Evolutionary conservation across 768 basidiomycete species (phyloP).

Genomic region (Rhodosporidiobolus odoratus): DNA sequence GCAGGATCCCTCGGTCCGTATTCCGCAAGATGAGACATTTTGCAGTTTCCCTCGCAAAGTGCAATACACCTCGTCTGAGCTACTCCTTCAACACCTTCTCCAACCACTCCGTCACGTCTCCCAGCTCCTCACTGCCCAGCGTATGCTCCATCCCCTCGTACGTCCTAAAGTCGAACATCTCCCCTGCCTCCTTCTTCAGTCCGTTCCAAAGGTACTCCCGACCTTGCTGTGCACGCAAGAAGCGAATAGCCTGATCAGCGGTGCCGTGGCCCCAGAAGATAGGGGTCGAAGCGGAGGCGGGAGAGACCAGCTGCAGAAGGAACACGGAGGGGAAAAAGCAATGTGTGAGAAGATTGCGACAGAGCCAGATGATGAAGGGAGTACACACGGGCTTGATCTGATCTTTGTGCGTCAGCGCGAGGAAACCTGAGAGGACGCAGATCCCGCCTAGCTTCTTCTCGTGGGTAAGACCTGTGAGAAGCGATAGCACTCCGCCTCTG

Average conservation of each 20-base stretch:
- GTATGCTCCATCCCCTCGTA: conserved; percentile 15
- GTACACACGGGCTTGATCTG: conserved; percentile 14
- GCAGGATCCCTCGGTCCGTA: too few species aligned
- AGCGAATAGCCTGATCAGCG: conserved; percentile 1
- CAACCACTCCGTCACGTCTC: conserved; percentile 16
- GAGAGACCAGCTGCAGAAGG: conserved; percentile 60
- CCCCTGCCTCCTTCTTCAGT: conserved; percentile 54
- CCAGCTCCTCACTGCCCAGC: conserved; percentile 6
- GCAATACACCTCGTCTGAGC: too few species aligned
- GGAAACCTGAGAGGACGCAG: conserved; percentile 5
- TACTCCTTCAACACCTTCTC: not conserved
- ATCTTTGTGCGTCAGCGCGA: conserved; percentile 19
- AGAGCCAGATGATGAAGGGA: not conserved
- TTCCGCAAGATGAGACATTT: too few species aligned
- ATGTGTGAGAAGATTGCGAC: not conserved
- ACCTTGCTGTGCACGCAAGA: not conserved
- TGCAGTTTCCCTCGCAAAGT: too few species aligned
- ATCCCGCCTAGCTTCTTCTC: conserved; percentile 10
- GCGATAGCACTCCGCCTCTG: conserved; percentile 11
- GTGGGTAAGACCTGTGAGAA: conserved; percentile 15
- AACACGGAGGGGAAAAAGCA: conserved; percentile 15
- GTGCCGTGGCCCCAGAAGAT: conserved; percentile 26
- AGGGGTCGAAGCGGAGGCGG: not conserved
- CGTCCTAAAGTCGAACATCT: conserved; percentile 43
- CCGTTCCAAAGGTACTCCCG: conserved; percentile 43